These are phyloP conservation scores for Plectosphaerella sp. DNA, from an alignment of 2,329 filamentous ascomycete genomes.

Conservation along the genomic window DNA sequence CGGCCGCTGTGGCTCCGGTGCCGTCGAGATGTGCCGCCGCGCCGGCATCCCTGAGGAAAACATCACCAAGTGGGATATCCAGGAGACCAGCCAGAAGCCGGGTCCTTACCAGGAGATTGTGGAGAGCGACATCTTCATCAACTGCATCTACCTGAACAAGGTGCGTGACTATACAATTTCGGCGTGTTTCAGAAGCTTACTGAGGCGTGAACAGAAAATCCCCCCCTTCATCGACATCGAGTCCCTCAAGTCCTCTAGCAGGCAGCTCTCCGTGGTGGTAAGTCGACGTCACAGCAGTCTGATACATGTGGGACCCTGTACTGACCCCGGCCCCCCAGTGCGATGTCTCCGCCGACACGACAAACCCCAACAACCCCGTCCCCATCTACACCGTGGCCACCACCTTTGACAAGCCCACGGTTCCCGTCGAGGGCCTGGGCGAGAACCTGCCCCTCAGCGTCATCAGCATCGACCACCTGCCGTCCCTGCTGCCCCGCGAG, in stretches of 20 bases:
- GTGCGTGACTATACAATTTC: no score
- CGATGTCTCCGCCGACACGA: conserved; percentile 58
- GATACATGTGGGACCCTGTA: neutral
- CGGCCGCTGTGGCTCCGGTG: conserved; percentile 81
- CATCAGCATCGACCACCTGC: conserved; percentile 85
- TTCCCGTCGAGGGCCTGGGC: conserved; percentile 62
- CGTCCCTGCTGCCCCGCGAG: conserved; percentile 79
- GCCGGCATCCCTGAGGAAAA: conserved; percentile 67
- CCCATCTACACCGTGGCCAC: conserved; percentile 83
- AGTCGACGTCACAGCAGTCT: neutral
- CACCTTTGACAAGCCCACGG: conserved; percentile 84
- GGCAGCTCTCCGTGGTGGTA: conserved; percentile 70
- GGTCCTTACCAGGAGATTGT: conserved; percentile 78
- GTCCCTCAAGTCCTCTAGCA: conserved; percentile 60
- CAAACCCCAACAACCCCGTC: conserved; percentile 65
- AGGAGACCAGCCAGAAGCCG: conserved; percentile 65
- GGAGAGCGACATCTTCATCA: conserved; percentile 73
- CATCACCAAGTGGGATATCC: conserved; percentile 65
- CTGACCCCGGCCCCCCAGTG: neutral
- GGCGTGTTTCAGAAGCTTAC: no score
- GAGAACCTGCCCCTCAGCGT: conserved; percentile 62
- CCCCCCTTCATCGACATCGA: conserved; percentile 75
- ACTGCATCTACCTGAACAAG: conserved; percentile 79
- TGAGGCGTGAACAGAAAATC: neutral
- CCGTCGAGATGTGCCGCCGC: conserved; percentile 72